Base-by-base conservation (phyloP, 306 rosid species). In the Cucurbita maxima region DNA sequence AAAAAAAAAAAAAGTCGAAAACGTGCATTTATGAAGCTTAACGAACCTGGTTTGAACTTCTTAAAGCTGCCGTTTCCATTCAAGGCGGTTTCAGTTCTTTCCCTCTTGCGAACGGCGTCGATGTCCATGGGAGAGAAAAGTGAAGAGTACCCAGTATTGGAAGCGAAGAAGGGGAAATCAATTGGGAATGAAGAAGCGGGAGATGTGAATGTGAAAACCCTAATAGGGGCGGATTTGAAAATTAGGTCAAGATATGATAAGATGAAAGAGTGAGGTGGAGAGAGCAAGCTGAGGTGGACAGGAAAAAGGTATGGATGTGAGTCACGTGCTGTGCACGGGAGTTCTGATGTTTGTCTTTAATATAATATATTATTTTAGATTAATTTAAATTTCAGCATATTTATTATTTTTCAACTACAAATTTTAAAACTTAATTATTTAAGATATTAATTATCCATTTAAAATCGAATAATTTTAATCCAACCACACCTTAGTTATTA, bases 21-120 rank as follows among this genome's bases (percentile, higher is more conserved):
- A 19, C 3, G 9, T 4, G 58, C 22, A 45, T 47, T 69, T 0
- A 37, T 16, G 48, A 34, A 54, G 69, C 36, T 74, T 52, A 45
- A 67, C 80, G 34, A 80, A 91, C 97, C 97, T 79, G 85, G 81
- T 71, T 80, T 81, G 74, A 76, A 84, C 83, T 82, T 87, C 88
- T 92, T 92, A 20, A 75, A 71, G 79, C 83, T 89, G 50, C 88
- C 97, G 86, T 89, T 91, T 75, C 89, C 93, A 74, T 92, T 86
- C 75, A 84, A 83, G 73, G 84, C n/a, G 73, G 81, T 78, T 61
- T 86, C 92, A 18, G 40, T 75, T 79, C 96, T 86, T 25, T 82
- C 87, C 40, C 97, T 85, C 81, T 92, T 92, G 50, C 90, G 96
- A 50, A 64, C 82, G 10, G 80, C 82, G 37, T 84, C 87, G 60